Base-by-base conservation (phyloP, 148 eudicot genomes). In the Nepenthes mirabilis region DNA sequence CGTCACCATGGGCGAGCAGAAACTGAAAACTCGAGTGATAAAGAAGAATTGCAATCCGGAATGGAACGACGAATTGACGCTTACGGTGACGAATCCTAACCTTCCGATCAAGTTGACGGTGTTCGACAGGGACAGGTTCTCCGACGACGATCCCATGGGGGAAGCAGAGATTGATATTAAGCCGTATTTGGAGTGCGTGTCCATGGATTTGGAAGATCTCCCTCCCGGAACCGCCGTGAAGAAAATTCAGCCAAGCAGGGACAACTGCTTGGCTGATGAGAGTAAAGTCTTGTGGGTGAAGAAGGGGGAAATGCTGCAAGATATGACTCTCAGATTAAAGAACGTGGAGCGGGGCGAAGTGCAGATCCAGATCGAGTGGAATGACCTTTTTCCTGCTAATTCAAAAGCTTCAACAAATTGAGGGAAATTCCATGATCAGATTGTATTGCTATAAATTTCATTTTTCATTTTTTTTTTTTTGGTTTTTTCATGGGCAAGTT, bases 51-150 rank as follows among this genome's bases (percentile, higher is more conserved):
- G 70, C 14, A 82, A 82, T 64, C 87, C 87, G 9, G 81, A 70
- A 37, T 82, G 87, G 83, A 79, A 82, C 57, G 83, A 82, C 58
- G 87, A 76, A 54, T 61, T 79, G 45, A 82, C 83, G n/a, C 77
- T 82, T 64, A 72, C 77, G 2, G 52, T 82, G 14, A 51, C 74
- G 35, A 80, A 82, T 62, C 68, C 83, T 13, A 57, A 66, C 34
- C 33, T 63, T 2, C 79, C 83, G 3, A 52, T 79, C 55, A 65
- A 59, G 64, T 68, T 79, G 66, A n/a, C 32, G 11, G 69, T 66
- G 0, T 66, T n/a, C 50, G 69, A 66, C 40, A 8, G 58, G 56
- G 69, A 66, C 7, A 57, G 35, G 13, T 66, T 66, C 35, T 47
- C 69, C 4, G 50, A 37, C 8, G 62, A 66, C n/a, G 69, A 66